Base-by-base conservation (phyloP, 1,139 yeast species). In the Geotrichum candidum region DNA sequence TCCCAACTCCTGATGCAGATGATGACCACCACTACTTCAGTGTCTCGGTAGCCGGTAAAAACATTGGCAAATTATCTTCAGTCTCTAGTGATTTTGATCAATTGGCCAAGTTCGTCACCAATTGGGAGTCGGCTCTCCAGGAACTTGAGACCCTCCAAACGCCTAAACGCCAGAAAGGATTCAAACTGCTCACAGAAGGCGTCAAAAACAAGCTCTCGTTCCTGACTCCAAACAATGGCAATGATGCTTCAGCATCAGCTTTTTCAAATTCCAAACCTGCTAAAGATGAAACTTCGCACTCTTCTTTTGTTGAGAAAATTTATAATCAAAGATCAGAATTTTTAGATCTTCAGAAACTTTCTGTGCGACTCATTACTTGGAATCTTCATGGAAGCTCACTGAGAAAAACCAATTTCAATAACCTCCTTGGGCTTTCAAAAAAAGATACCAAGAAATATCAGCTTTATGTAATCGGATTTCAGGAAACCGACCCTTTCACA, bases 401-500 rank as follows among this genome's bases (percentile, higher is more conserved):
- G 4, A 54, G 33, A 51, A 52, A 54, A 53, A 46, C 54, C 9
- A 56, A 60, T 31, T 46, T 60, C n/a, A 41, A 54, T 25, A 25
- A 51, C 2, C 50, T 60, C n/a, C 59, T 60, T 18, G 62, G 59
- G 23, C 51, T 60, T n/a, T 46, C 56, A 15, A 46, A 41, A 10
- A 33, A 48, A 33, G n/a, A 27, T 2, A 11, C 9, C 22, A 48
- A 55, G 27, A 22, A 51, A n/a, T 55, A 31, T 48, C 53, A 55
- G 15, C 62, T 83, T 0, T 78, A 78, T 62, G 75, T 80, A 4
- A 65, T 82, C 6, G 79, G 79, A 9, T 73, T 83, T 61, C 87
- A 83, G 66, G 87, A 83, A 65, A 77, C 84, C 0, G 79, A 83
- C n/a, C 80, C 83, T 2, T 70, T 83, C 52, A 77, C 62, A n/a